These are phyloP conservation scores for Geosmithia morbida DNA, from an alignment of 2,329 filamentous ascomycete genomes.

Conservation along the genomic window DNA sequence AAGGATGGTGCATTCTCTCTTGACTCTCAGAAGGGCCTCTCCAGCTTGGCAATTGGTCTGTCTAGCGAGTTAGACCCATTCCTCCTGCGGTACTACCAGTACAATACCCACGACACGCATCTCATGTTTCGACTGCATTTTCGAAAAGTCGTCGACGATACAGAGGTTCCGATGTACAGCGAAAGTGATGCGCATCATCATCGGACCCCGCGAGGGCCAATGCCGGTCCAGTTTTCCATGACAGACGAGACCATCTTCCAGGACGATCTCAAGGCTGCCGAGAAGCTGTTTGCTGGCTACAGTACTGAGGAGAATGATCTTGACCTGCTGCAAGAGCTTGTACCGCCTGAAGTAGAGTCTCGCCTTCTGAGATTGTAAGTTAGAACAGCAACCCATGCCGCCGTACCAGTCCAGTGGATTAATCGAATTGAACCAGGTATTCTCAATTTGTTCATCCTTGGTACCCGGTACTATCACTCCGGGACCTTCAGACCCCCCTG, in stretches of 20 bases:
- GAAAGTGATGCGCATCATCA: background rate
- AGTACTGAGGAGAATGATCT: slow-evolving; percentile 6
- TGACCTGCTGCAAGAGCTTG: slow-evolving; percentile 6
- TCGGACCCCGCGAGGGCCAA: background rate
- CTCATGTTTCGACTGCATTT: slow-evolving; percentile 11
- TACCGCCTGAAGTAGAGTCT: slow-evolving; percentile 5
- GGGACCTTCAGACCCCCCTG: slow-evolving; percentile 3
- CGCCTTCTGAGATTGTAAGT: slow-evolving; percentile 7
- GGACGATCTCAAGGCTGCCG: slow-evolving; percentile 6
- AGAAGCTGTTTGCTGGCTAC: slow-evolving; percentile 4
- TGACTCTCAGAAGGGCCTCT: slow-evolving; percentile 7
- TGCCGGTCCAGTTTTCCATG: slow-evolving; percentile 8
- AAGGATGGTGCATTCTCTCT: slow-evolving; percentile 2
- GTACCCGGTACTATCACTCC: slow-evolving; percentile 7
- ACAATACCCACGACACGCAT: slow-evolving; percentile 8
- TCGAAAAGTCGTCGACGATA: slow-evolving; percentile 8
- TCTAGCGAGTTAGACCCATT: slow-evolving; percentile 11
- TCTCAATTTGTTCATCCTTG: slow-evolving; percentile 7
- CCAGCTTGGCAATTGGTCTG: slow-evolving; percentile 8
- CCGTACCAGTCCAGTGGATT: background rate
- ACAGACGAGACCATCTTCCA: slow-evolving; percentile 9
- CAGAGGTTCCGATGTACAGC: slow-evolving; percentile 1
- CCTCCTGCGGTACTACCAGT: slow-evolving; percentile 8
- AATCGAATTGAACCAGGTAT: slow-evolving; percentile 3
- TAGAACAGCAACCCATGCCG: background rate